These are phyloP conservation scores for Terana coerulea DNA, from an alignment of 768 basidiomycete species.

Conservation along the genomic window DNA sequence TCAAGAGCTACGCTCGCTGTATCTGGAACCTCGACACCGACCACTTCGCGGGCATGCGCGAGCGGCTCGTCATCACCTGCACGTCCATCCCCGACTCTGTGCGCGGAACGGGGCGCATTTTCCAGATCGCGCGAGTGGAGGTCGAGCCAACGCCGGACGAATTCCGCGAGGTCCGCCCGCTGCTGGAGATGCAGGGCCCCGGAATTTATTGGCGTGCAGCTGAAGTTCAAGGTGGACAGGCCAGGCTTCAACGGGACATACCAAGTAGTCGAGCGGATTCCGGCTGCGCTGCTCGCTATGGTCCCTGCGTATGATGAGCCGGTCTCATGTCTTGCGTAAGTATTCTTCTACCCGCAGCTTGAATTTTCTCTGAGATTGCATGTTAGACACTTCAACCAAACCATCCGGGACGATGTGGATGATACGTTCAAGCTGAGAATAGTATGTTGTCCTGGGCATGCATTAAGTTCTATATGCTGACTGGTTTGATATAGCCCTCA, in stretches of 20 bases:
- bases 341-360: neutral
- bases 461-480: too few relatives aligned
- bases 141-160: neutral
- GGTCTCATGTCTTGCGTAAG: neutral
- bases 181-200: neutral
- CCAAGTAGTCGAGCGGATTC: neutral
- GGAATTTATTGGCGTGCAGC: neutral
- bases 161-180: neutral
- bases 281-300: neutral
- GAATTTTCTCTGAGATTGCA: neutral
- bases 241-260: slow-evolving; percentile 2
- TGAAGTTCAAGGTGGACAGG: slow-evolving; percentile 1
- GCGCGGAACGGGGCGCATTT: slow-evolving; percentile 1
- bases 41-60: slow-evolving; percentile 1
- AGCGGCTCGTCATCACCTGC: neutral
- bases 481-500: too few relatives aligned
- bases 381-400: neutral
- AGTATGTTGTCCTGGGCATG: too few relatives aligned
- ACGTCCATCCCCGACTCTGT: neutral
- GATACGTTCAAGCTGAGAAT: slow-evolving; percentile 1
- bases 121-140: neutral
- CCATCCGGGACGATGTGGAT: neutral
- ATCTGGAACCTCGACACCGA: slow-evolving; percentile 2
- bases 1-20: slow-evolving; percentile 1
- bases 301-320: neutral